Evolutionary conservation across 352 stramenopile species (phyloP), one percentile per base, ranked within the genome.

Genomic region (Phytopythium delawarense): DNA sequence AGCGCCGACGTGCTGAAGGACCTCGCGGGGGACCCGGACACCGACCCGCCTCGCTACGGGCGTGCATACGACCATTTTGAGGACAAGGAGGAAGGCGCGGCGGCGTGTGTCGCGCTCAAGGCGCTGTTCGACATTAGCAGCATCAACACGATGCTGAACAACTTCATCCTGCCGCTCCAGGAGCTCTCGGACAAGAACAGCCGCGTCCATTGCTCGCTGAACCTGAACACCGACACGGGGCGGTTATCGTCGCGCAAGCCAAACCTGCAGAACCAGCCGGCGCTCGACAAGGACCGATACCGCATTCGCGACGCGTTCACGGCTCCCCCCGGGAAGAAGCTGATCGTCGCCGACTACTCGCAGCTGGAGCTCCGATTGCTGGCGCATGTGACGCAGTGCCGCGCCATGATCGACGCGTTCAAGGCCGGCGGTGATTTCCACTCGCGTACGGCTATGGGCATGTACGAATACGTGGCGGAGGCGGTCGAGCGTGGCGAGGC

Each of bases 261-360:
- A 0, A 99, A 99, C 66, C 73, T 99, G 35, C 98, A 99, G 79
- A 99, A 99, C 72, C 98, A 99, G 63, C 84, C 84, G 13, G 84
- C 84, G 18, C 81, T 96, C 40, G 82, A 87, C 50, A 96, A 92
- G 45, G 88, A 96, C 61, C 84, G 87, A 2, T 95, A 95, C 67
- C 91, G 91, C 63, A 95, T 95, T 52, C 86, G 86, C 18, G 84
- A 95, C 53, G 97, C 96, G 15, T 99, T 99, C 65, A 92, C 92
- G 7, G 86, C 83, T 7, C 78, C 81, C 0, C 67, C 70, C 9
- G 97, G 97, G 3, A 99, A 99, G 65, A 96, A 89, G 34, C 84
- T 99, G 18, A 98, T 99, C 61, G 97, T 99, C 13, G 97, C 97
- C 25, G 98, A 99, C 90, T 99, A 99, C 72, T 98, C 97, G 25